phyloP scores from a whole-genome alignment of 768 basidiomycete species.

The Amanita rubescens region DNA sequence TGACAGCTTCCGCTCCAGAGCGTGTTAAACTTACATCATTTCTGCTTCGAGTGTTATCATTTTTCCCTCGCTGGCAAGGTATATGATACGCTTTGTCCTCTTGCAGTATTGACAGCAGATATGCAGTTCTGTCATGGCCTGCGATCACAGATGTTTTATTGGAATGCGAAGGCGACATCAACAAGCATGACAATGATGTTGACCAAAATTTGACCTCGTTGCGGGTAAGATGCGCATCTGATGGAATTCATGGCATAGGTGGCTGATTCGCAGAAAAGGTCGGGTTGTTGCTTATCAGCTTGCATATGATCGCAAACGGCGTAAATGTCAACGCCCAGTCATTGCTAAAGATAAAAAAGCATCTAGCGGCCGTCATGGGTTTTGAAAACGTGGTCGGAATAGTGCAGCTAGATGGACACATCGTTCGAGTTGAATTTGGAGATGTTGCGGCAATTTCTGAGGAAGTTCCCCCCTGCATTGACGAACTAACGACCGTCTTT shows the following conservation, averaged over 20 bases:
- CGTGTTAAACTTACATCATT: conserved; percentile 54
- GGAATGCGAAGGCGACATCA: conserved; percentile 44
- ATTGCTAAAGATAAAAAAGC: conserved; percentile 55
- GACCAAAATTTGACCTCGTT: conserved; percentile 44
- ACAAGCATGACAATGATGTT: conserved; percentile 26
- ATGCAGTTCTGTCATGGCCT: conserved; percentile 58
- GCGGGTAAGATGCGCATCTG: conserved; percentile 27
- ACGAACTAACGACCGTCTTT: conserved; percentile 48
- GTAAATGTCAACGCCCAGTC: conserved; percentile 42
- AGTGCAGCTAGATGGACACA: conserved; percentile 39
- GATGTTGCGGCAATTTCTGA: conserved; percentile 35
- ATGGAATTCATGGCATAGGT: not conserved
- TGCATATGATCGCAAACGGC: conserved; percentile 64
- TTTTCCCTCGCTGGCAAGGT: conserved; percentile 67
- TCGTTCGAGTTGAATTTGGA: conserved; percentile 48
- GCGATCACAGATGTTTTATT: conserved; percentile 48
- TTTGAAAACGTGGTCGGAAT: conserved; percentile 43
- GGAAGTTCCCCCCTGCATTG: conserved; percentile 45
- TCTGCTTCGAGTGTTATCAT: conserved; percentile 57
- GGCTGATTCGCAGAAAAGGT: conserved; percentile 27
- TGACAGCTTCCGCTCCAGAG: conserved; percentile 48
- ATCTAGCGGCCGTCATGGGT: conserved; percentile 42
- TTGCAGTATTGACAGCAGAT: not conserved
- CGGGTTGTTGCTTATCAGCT: conserved; percentile 46
- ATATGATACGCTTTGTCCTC: not conserved